Evolutionary conservation across 768 basidiomycete genomes (phyloP).

Genomic region (Mycena olivaceomarginata): DNA sequence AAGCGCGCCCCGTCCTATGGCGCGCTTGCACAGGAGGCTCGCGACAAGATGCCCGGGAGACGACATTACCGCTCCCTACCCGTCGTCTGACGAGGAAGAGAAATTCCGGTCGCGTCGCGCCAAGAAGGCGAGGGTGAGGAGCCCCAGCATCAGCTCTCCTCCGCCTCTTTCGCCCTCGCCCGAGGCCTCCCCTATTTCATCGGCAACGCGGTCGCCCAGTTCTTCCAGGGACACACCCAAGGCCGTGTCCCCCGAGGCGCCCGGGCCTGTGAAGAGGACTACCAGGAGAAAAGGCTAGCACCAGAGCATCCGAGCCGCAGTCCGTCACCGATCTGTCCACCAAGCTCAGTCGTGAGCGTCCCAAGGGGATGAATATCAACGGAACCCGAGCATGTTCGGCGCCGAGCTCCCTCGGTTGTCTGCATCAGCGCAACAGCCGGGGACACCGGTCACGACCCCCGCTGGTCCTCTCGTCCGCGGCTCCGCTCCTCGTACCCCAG

Average conservation of each 20-base stretch:
- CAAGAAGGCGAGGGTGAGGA: constrained; percentile 75
- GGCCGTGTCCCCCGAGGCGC: background rate
- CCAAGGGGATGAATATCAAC: constrained; percentile 66
- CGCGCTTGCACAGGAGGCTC: constrained; percentile 55
- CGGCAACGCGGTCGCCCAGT: constrained; percentile 43
- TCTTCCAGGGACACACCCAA: constrained; percentile 8
- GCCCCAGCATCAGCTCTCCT: constrained; percentile 45
- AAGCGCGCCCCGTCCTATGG: constrained; percentile 82
- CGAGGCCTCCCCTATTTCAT: constrained; percentile 43
- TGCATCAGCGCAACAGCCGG: no score
- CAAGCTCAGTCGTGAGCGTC: constrained; percentile 52
- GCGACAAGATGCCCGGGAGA: constrained; percentile 42
- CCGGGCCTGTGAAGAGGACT: constrained; percentile 30
- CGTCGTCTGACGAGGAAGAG: constrained; percentile 88
- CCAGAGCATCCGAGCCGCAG: constrained; percentile 29
- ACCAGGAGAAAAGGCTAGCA: constrained; percentile 28
- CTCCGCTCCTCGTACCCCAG: constrained; percentile 39
- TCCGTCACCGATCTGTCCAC: constrained; percentile 25
- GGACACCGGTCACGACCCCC: constrained; percentile 47
- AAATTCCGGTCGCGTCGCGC: constrained; percentile 73
- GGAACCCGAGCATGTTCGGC: constrained; percentile 82
- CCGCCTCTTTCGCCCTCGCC: constrained; percentile 46
- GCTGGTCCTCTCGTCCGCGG: constrained; percentile 31
- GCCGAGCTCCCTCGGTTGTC: constrained; percentile 74
- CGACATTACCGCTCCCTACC: constrained; percentile 61